Base-by-base conservation (phyloP, 140 eudicot genomes). In the Oenanthe javanica region DNA sequence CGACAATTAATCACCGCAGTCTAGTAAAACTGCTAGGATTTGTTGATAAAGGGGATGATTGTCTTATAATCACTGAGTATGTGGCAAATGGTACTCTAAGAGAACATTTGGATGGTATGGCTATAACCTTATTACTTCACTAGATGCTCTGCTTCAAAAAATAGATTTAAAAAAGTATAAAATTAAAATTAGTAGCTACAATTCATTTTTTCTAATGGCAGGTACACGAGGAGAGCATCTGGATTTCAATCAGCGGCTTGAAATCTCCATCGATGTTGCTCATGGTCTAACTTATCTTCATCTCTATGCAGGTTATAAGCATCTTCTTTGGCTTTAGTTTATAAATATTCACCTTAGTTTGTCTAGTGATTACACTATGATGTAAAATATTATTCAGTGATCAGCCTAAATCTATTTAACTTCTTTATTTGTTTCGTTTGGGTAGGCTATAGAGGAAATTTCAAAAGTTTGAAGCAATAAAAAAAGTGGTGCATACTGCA, bases 51-150 rank as follows among this genome's bases (percentile, higher is more conserved):
- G 97, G 97, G 82, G 89, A 85, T 73, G 98, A 94, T 36, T 94
- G 97, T 51, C 90, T 94, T 81, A 89, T 94, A 72, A 89, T 94
- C 50, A 94, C 99, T 4, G 97, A 94, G 87, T 94, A 86, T 70
- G 99, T 94, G 81, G 86, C 97, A 42, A 92, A 92, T 74, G 99
- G 99, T 78, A 94, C 96, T 64, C 97, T 94, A 42, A 86, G 99
- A 84, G 97, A 94, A 72, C 97, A 94, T 89, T 86, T 94, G 75
- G 99, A 94, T 50, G 99, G 99, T 94, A 89, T 85, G 83, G 54
- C 83, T 81, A 67, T 47, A 43, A 82, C 36, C 69, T 81, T 19
- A 31, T 21, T 1, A 78, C 5, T 27, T 49, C 57, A 43, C 25
- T 13, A 6, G 75, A 25, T 80, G 19, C 67, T 47, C 13, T 52